phyloP scores from a whole-genome alignment of 1,284 basidiomycete genomes.

The Puccinia novopanici region DNA sequence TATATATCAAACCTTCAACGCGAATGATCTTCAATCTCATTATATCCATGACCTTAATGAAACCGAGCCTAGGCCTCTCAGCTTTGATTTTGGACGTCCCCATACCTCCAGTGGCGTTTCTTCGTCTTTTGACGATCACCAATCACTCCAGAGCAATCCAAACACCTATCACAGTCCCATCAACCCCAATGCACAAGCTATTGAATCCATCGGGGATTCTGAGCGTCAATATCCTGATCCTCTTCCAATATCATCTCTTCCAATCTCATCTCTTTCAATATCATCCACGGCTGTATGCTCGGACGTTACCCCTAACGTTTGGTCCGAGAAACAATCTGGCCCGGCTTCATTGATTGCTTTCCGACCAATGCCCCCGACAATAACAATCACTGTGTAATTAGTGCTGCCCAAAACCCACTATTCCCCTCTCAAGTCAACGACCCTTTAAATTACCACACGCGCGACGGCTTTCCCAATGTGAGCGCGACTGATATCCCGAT shows the following conservation, averaged over 20 bases:
- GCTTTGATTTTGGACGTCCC: conserved; percentile 29
- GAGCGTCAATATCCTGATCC: conserved; percentile 9
- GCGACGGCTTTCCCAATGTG: not conserved
- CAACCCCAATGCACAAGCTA: not conserved
- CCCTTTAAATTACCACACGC: not conserved
- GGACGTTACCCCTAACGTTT: not conserved
- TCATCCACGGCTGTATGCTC: not conserved
- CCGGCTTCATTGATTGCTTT: conserved; percentile 12
- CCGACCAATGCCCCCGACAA: conserved; percentile 10
- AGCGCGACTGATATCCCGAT: conserved; percentile 8
- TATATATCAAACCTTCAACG: not conserved
- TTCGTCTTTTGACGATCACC: conserved; percentile 15
- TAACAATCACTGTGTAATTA: not conserved
- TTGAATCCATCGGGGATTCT: conserved; percentile 6
- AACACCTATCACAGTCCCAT: conserved; percentile 35
- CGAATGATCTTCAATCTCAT: not conserved
- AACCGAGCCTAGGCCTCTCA: not conserved
- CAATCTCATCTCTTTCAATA: not conserved
- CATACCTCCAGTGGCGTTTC: conserved; percentile 49
- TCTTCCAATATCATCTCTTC: conserved; percentile 8
- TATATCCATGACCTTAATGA: conserved; percentile 7
- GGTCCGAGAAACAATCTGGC: conserved; percentile 9
- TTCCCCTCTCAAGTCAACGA: conserved; percentile 21
- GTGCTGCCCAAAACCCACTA: not conserved
- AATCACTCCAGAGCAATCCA: not conserved